Base-by-base conservation (phyloP, 2,329 filamentous ascomycete species). In the Pezicula radicicola region DNA sequence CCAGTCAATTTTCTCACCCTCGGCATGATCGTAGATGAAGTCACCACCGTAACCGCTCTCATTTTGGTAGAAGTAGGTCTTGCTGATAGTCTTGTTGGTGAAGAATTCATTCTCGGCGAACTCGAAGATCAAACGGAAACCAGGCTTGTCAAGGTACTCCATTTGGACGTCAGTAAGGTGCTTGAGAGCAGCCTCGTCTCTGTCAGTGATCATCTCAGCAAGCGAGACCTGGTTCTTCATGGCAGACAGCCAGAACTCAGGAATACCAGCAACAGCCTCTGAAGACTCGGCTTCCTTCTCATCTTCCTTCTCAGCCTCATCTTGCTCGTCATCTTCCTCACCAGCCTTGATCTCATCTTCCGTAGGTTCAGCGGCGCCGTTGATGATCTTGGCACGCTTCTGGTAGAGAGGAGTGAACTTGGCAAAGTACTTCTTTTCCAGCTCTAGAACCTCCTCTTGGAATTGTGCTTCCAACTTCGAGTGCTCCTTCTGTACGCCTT, bases 221-320 rank as follows among this genome's bases (percentile, higher is more conserved):
- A 99, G 85, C 28, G 92, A 96, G 66, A 94, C 84, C 72, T 97
- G 93, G 80, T 99, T 99, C 83, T 99, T 99, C 93, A 99, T 97
- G 63, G 95, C 93, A 56, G 93, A 97, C 47, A 99, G 81, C 94
- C 94, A 99, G 82, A 99, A 99, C 75, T 99, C 94, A 58, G 94
- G 94, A 58, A 99, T 97, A 72, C 94, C 94, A 66, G 84, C 79
- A 51, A 77, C 71, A 57, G 78, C 74, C 47, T 70, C 70, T 36
- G 72, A 60, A 66, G 80, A 74, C 66, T 84, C 80, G 45, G 71
- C 63, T 8, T 57, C 40, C 65, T 79, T 74, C 66, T 85, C 80
- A 55, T 73, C 71, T 41, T 70, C 30, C 30, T 33, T 72, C 45
- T 73, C 71, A 59, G 75, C 71, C 50, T 80, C 76, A 19, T 77